Base-by-base conservation (phyloP, 2,329 filamentous ascomycete species). In the Lecanosticta acicola region DNA sequence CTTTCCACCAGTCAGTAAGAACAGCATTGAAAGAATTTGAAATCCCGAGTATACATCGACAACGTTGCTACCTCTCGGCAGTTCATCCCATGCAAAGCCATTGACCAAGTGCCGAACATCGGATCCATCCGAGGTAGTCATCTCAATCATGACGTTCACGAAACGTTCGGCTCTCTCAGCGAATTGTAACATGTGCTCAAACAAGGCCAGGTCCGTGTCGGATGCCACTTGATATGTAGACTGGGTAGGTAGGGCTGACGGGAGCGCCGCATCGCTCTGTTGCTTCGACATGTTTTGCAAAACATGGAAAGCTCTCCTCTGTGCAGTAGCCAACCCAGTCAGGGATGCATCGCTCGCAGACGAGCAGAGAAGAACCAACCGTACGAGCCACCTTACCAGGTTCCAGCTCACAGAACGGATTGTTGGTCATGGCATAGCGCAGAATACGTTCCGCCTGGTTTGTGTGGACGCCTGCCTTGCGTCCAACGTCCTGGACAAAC, bases 21-120 rank as follows among this genome's bases (percentile, higher is more conserved):
- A 19, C 36, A 9, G 36, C 17, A 32, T 17, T 35, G 33, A n/a
- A n/a, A 35, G 16, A 14, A 7, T n/a, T 8, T 35, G 33, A 17
- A 35, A 32, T 32, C 3, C 24, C 32, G 13, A 35, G 45, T 42
- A 21, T 29, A 71, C 71, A 29, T 73, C 56, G 46, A 83, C 79
- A 4, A 83, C 77, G 29, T 82, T 62, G 0, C 68, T 76, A 2
- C 73, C 78, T 3, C 63, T 57, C 2, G 47, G 48, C 1, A 81
- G 59, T 1, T 67, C 67, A 1, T 67, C 61, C 55, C 81, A 74
- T 54, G 79, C 73, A 55, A 75, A 80, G 29, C 71, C 74, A 33
- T 77, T 64, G 2, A 79, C 67, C 10, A 82, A 67, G 51, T 79
- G 70, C 16, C 62, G 63, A 3, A 78, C 56, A 51, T 79, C 75